Percentiles rank a stretch among this genome's conserved stretches.
phyloP scores from a whole-genome alignment of 768 basidiomycete species.

The Hygrophoropsis aurantiaca region DNA sequence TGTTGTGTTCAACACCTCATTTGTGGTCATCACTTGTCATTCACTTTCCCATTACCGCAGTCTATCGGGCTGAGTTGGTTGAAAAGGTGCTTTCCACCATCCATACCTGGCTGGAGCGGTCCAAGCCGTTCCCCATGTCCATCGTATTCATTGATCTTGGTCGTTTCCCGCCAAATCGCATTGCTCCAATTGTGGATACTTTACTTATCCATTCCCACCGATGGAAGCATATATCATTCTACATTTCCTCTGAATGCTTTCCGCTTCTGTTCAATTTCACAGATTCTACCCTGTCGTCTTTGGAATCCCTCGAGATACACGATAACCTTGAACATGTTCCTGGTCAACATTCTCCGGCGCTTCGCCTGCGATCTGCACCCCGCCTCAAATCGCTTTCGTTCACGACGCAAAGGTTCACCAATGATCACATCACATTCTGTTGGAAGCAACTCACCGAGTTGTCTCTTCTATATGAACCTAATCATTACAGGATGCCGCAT shows the following conservation, averaged over 20 bases:
- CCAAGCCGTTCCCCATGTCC: constrained; percentile 19
- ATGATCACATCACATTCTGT: constrained; percentile 14
- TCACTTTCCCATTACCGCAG: constrained; percentile 17
- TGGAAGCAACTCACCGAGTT: constrained; percentile 25
- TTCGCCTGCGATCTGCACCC: constrained; percentile 17
- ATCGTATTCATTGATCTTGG: constrained; percentile 25
- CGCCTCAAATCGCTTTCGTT: constrained; percentile 21
- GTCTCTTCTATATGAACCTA: constrained; percentile 20
- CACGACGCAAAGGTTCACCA: constrained; percentile 15
- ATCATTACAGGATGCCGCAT: constrained; percentile 10
- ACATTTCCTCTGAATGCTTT: constrained; percentile 28
- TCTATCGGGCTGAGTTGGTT: constrained; percentile 19
- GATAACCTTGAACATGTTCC: constrained; percentile 29
- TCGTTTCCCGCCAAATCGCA: constrained; percentile 22
- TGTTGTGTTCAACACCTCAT: constrained; percentile 13
- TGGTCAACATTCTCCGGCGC: constrained; percentile 14
- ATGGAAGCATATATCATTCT: constrained; percentile 25
- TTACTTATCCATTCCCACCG: constrained; percentile 11
- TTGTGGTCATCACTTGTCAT: constrained; percentile 27
- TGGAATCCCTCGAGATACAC: constrained; percentile 20
- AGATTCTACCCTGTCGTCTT: constrained; percentile 18
- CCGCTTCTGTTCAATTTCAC: constrained; percentile 13
- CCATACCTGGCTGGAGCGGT: constrained; percentile 22
- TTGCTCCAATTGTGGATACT: constrained; percentile 11
- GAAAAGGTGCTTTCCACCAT: constrained; percentile 11